phyloP scores from a whole-genome alignment of 2,329 filamentous ascomycete species.

The Ophiocordyceps robertsii region DNA sequence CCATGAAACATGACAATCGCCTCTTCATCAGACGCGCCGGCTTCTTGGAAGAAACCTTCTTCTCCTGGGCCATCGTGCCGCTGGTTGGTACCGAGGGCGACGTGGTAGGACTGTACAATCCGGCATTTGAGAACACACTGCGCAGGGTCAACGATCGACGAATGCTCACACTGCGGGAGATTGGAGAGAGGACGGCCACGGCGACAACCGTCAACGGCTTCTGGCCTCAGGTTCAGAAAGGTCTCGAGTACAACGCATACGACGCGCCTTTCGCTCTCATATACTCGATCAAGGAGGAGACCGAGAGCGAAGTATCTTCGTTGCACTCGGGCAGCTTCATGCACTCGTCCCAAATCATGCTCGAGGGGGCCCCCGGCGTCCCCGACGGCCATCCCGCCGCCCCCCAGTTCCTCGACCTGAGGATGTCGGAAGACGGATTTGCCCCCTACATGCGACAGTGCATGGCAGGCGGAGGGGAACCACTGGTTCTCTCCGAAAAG shows the following conservation, averaged over 20 bases:
- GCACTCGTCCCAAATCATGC: constrained; percentile 47
- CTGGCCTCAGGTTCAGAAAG: constrained; percentile 56
- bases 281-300: constrained; percentile 61
- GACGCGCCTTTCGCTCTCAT: constrained; percentile 67
- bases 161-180: constrained; percentile 66
- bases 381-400: constrained; percentile 49
- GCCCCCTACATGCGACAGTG: constrained; percentile 64
- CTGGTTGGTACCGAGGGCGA: constrained; percentile 61
- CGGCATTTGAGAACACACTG: constrained; percentile 68
- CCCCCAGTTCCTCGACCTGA: constrained; percentile 51
- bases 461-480: constrained; percentile 50
- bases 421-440: constrained; percentile 57
- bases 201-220: constrained; percentile 63
- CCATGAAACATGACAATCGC: constrained; percentile 73
- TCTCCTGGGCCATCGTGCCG: constrained; percentile 72
- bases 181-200: constrained; percentile 60
- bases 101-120: constrained; percentile 67
- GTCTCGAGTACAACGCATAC: constrained; percentile 58
- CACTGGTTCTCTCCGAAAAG: constrained; percentile 54
- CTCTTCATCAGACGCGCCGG: constrained; percentile 58
- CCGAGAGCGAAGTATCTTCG: constrained; percentile 58
- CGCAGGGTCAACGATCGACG: constrained; percentile 66
- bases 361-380: constrained; percentile 62
- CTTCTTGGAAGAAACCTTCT: constrained; percentile 67
- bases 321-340: constrained; percentile 53